These are phyloP conservation scores for Sicyos edulis DNA, from an alignment of 306 rosid species.

Conservation along the genomic window DNA sequence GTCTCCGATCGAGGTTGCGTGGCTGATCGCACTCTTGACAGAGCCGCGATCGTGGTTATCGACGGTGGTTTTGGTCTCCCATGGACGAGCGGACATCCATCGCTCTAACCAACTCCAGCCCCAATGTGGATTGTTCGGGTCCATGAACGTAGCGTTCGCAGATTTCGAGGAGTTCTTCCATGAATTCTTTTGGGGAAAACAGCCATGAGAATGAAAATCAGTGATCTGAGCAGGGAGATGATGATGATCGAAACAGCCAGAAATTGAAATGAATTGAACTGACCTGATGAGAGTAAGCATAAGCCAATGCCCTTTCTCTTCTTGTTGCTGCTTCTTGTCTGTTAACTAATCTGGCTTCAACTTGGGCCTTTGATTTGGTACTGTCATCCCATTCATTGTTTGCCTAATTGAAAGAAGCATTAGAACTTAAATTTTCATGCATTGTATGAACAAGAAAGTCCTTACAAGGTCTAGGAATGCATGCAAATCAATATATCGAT, in stretches of 20 bases:
- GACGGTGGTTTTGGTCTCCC: constrained; percentile 52
- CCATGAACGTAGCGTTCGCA: constrained; percentile 58
- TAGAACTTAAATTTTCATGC: not conserved
- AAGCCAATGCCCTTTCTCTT: constrained; percentile 86
- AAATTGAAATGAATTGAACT: not conserved
- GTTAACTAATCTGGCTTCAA: constrained; percentile 40
- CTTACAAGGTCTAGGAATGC: not conserved
- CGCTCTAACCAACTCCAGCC: constrained; percentile 98
- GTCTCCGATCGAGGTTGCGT: constrained; percentile 48
- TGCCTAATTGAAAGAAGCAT: constrained; percentile 30
- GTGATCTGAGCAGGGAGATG: not conserved
- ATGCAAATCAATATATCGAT: not conserved
- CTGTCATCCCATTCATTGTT: constrained; percentile 70
- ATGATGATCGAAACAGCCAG: not conserved
- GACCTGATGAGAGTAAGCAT: constrained; percentile 78
- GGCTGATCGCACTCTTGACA: constrained; percentile 33
- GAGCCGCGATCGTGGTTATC: constrained; percentile 39
- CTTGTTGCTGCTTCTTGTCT: constrained; percentile 74
- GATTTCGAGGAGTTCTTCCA: constrained; percentile 60
- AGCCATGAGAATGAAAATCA: constrained; percentile 9
- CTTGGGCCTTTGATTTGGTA: constrained; percentile 60
- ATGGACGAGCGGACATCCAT: constrained; percentile 87
- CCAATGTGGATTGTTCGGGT: constrained; percentile 81
- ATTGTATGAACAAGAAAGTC: not conserved
- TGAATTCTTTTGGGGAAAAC: constrained; percentile 39